Evolutionary conservation across 192 early-diverging fungal genomes (phyloP).

Genomic region (Phycomyces blakesleeanus): DNA sequence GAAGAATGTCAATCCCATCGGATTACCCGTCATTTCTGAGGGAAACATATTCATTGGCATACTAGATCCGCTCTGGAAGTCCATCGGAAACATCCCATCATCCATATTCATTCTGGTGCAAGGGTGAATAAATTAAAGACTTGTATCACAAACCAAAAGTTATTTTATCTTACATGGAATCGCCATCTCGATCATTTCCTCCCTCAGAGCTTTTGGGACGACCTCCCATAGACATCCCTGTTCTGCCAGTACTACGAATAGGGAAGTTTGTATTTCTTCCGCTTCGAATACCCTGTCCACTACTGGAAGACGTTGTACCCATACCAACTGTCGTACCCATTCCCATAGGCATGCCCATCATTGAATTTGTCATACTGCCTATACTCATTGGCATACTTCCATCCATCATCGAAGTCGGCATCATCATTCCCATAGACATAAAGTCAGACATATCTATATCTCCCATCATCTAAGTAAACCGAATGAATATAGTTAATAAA

Average conservation of each 20-base stretch:
- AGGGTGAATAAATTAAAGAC: too few relatives aligned
- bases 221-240: constrained; percentile 13
- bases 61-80: constrained; percentile 17
- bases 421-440: constrained; percentile 42
- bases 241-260: background rate
- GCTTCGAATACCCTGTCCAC: constrained; percentile 4
- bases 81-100: constrained; percentile 17
- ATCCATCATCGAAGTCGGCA: constrained; percentile 40
- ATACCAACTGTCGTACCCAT: constrained; percentile 1
- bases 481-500: too few relatives aligned
- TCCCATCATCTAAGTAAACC: constrained; percentile 33
- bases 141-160: background rate
- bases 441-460: constrained; percentile 46
- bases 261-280: constrained; percentile 5
- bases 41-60: constrained; percentile 35
- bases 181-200: constrained; percentile 11
- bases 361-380: constrained; percentile 33
- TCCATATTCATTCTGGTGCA: constrained; percentile 25
- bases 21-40: constrained; percentile 33
- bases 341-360: constrained; percentile 33
- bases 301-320: background rate
- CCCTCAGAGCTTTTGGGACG: constrained; percentile 8
- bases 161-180: constrained; percentile 10
- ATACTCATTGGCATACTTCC: constrained; percentile 32
- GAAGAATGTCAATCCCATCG: constrained; percentile 34